A percentile compares a stretch with the other conserved stretches of the same genome.
Evolutionary conservation across 805 yeast species (phyloP).

Genomic region (Komagataella kurtzmanii): DNA sequence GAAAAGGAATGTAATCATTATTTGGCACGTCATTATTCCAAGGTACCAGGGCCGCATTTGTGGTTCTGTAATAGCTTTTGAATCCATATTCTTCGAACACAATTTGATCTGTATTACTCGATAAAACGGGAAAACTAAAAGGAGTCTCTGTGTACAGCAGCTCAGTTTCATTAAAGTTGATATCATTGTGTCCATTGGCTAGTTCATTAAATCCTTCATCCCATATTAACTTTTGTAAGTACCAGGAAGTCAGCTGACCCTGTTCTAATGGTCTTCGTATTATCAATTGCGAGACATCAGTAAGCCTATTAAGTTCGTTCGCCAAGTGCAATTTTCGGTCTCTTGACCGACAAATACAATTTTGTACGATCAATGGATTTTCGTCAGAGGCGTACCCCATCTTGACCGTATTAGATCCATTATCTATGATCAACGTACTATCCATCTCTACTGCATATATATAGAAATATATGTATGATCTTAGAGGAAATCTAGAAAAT

Average conservation of each 20-base stretch:
- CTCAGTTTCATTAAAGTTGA: conserved; percentile 36
- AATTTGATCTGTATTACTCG: conserved; percentile 80
- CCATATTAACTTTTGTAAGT: conserved; percentile 80
- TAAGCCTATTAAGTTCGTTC: conserved; percentile 47
- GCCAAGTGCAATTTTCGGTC: conserved; percentile 69
- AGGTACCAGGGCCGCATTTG: conserved; percentile 48
- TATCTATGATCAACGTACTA: conserved; percentile 54
- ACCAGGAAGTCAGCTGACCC: conserved; percentile 90
- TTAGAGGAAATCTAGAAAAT: too few species aligned
- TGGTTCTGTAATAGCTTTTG: conserved; percentile 51
- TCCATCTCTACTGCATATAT: neutral
- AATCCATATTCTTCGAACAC: conserved; percentile 91
- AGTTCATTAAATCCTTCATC: conserved; percentile 50
- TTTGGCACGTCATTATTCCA: conserved; percentile 28
- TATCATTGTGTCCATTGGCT: conserved; percentile 22
- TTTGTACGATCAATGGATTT: conserved; percentile 42
- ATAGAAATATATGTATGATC: too few species aligned
- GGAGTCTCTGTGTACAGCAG: conserved; percentile 73
- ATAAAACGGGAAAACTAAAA: conserved; percentile 66
- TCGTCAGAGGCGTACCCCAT: conserved; percentile 34
- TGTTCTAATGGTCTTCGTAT: conserved; percentile 76
- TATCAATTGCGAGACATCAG: conserved; percentile 61
- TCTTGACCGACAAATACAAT: conserved; percentile 60
- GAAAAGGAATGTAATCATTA: conserved; percentile 37
- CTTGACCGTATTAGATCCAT: conserved; percentile 80